Conservation (phyloP, 345 rosid species). For the Pugionium dolabratum region DNA sequence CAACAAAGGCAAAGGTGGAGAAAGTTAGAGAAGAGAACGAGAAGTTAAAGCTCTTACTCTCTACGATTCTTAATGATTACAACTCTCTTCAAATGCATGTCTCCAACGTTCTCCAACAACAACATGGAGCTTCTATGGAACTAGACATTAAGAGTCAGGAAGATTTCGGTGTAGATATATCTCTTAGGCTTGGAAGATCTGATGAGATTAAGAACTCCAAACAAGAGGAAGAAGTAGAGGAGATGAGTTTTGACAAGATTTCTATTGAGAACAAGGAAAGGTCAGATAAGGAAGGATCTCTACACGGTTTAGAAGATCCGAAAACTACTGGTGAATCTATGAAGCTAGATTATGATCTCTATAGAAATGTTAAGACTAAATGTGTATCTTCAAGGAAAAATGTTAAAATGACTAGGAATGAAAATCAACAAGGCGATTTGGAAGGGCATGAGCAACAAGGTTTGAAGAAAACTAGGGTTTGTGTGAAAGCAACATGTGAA, state of each 20-base stretch:
- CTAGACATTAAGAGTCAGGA: conserved; percentile 47
- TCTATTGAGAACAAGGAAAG: conserved; percentile 27
- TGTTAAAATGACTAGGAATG: conserved; percentile 46
- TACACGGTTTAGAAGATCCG: no score
- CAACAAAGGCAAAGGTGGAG: conserved; percentile 44
- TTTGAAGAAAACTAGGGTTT: conserved; percentile 78
- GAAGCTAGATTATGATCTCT: conserved; percentile 23
- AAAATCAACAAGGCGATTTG: conserved; percentile 44
- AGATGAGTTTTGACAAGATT: conserved; percentile 6
- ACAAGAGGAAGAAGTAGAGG: no score
- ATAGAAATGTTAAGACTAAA: conserved; percentile 37
- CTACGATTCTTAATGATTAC: conserved; percentile 45
- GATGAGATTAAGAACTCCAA: conserved; percentile 8
- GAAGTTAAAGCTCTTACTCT: conserved; percentile 45
- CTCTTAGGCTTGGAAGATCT: conserved; percentile 51
- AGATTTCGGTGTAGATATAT: conserved; percentile 38
- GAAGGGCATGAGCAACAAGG: conserved; percentile 47
- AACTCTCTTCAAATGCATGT: conserved; percentile 46
- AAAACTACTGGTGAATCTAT: no score
- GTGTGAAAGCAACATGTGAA: conserved; percentile 79
- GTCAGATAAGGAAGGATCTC: no score
- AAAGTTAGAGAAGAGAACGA: conserved; percentile 51
- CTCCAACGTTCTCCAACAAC: conserved; percentile 35
- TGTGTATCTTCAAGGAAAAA: conserved; percentile 48
- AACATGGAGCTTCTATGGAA: conserved; percentile 36